Evolutionary conservation across 208 protist species (phyloP), one percentile per base, ranked within the genome.

Genomic region (Blastocrithidia nonstop): DNA sequence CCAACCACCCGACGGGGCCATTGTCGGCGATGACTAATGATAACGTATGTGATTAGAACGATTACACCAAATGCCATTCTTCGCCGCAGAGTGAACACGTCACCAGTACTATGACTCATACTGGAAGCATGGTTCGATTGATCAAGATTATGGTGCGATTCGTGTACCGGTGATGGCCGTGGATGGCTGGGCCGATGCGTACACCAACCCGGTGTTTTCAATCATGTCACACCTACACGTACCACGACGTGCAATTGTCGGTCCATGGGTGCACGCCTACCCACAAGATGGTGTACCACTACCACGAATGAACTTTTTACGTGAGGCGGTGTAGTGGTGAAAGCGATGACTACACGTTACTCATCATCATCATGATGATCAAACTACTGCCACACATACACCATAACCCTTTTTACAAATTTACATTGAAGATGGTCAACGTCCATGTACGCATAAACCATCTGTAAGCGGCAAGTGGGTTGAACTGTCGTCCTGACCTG

Each of bases 211-310:
- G 16, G 47, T 75, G 16, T 81, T 81, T 44, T 54, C 54, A 24
- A 39, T 75, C 16, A 39, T 81, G 31, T 47, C 61, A 48, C 38
- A 57, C 27, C 57, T 81, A 17, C 54, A 54, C 9, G 54, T 72
- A 28, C 71, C 71, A n/a, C 54, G 66, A 22, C 64, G 66, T 32
- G 71, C 58, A 19, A 66, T 75, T 28, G 62, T 72, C 9, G 71
- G 71, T 1, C 71, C 71, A n/a, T 75, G 66, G 71, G 58, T 54
- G 42, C 71, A 81, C 45, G 54, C 53, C n/a, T 81, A 75, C 50
- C 66, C 71, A 23, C 66, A 81, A 45, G 71, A 75, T 51, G 66
- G 66, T 40, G 41, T 51, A 7, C 71, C 71, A 27, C 25, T 45
- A n/a, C 66, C 71, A 4, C 46, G 50, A 32, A 75, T 74, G 53